These are phyloP conservation scores for Cucurbita argyrosperma DNA, from an alignment of 306 rosid genomes.

Conservation along the genomic window DNA sequence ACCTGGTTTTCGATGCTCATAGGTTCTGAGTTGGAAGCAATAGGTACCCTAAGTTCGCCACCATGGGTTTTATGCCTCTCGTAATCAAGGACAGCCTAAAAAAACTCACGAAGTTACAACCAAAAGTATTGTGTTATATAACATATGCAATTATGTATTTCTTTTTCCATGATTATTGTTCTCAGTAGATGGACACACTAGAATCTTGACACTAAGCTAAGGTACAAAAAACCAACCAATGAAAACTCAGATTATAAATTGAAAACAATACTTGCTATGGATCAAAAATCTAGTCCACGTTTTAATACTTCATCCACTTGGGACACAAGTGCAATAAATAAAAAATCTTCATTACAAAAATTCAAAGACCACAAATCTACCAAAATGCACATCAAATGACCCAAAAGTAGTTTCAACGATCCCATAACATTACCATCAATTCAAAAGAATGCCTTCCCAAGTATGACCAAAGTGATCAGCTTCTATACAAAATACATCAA, in stretches of 20 bases:
- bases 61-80: conserved; percentile 75
- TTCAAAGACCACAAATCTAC: background rate
- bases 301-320: background rate
- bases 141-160: background rate
- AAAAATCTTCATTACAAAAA: background rate
- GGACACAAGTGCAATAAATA: background rate
- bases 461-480: background rate
- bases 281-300: background rate
- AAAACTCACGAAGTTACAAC: conserved; percentile 4
- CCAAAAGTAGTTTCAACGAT: background rate
- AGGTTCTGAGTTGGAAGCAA: conserved; percentile 62
- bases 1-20: conserved; percentile 66
- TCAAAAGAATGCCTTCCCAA: background rate
- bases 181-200: background rate
- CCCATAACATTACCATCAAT: background rate
- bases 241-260: background rate
- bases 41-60: conserved; percentile 55
- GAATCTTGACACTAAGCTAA: background rate
- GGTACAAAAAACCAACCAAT: background rate
- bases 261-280: background rate
- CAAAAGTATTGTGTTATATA: background rate
- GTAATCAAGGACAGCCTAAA: conserved; percentile 93
- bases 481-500: background rate
- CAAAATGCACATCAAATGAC: background rate
- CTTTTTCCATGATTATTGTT: background rate